phyloP scores from a whole-genome alignment of 2,329 filamentous ascomycete genomes.

The Alternaria sp. region DNA sequence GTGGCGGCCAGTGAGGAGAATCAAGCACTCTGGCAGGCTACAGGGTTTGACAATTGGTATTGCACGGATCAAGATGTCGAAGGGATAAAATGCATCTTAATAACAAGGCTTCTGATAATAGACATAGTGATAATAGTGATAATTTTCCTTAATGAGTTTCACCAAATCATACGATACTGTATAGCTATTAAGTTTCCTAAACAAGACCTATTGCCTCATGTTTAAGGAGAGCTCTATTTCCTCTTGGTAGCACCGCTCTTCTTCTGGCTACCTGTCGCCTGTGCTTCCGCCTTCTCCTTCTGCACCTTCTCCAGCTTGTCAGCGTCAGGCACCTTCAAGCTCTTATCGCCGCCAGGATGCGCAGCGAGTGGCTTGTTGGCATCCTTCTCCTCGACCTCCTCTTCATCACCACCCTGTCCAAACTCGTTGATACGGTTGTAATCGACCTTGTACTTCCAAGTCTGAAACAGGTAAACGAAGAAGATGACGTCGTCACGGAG shows the following conservation, averaged over 20 bases:
- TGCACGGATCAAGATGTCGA: neutral
- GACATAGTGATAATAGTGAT: neutral
- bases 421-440: constrained; percentile 96
- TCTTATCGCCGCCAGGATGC: constrained; percentile 42
- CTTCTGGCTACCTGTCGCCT: constrained; percentile 37
- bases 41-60: neutral
- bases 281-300: constrained; percentile 23
- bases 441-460: constrained; percentile 90
- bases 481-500: constrained; percentile 97
- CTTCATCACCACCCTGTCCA: constrained; percentile 95
- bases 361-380: constrained; percentile 52
- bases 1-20: neutral
- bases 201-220: neutral
- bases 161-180: neutral
- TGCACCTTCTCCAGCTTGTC: constrained; percentile 25
- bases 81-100: no score
- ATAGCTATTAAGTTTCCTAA: neutral
- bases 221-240: constrained; percentile 26
- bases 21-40: neutral
- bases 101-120: no score
- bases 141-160: neutral
- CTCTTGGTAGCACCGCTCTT: constrained; percentile 42
- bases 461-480: constrained; percentile 96
- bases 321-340: constrained; percentile 33
- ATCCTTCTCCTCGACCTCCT: constrained; percentile 63